Conservation (phyloP, 2,329 filamentous ascomycete species). For the Cryphonectria nitschkei region DNA sequence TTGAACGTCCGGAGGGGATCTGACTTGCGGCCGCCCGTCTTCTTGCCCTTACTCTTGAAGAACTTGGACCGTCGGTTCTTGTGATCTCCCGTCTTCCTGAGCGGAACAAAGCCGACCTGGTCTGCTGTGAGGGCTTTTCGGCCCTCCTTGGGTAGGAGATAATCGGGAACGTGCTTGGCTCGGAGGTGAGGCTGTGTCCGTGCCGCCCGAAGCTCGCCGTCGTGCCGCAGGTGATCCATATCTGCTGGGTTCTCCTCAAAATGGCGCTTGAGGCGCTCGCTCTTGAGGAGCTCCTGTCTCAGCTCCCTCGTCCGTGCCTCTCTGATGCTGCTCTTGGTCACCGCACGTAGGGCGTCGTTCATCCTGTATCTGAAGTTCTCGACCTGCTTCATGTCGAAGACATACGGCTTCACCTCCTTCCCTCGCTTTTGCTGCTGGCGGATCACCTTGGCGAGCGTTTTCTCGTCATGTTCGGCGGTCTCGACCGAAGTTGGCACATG, state of each 20-base stretch:
- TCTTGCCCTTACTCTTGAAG: conserved; percentile 48
- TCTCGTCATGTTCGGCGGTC: conserved; percentile 81
- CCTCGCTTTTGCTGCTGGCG: conserved; percentile 78
- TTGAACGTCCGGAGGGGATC: conserved; percentile 93
- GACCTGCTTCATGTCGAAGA: conserved; percentile 92
- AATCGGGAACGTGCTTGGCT: conserved; percentile 79
- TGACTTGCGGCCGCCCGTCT: conserved; percentile 64
- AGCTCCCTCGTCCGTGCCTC: conserved; percentile 89
- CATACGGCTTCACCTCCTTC: conserved; percentile 84
- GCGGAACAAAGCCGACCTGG: conserved; percentile 77
- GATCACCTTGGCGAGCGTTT: conserved; percentile 77
- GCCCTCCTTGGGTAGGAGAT: conserved; percentile 79
- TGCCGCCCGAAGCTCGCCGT: conserved; percentile 82
- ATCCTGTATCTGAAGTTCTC: conserved; percentile 95
- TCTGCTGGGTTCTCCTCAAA: conserved; percentile 97
- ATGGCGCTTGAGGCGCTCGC: conserved; percentile 90
- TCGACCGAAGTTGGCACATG: conserved; percentile 83
- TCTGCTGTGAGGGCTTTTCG: conserved; percentile 68
- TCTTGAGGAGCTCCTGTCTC: conserved; percentile 86
- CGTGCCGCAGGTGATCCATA: conserved; percentile 83
- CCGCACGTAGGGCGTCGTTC: conserved; percentile 86
- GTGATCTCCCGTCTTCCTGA: conserved; percentile 55
- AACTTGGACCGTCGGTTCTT: conserved; percentile 49
- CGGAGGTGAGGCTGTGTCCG: conserved; percentile 87
- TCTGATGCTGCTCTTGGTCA: conserved; percentile 86